Evolutionary conservation across 306 rosid species (phyloP), one percentile per base, ranked within the genome.

Genomic region (Pterocarpus macrocarpus): DNA sequence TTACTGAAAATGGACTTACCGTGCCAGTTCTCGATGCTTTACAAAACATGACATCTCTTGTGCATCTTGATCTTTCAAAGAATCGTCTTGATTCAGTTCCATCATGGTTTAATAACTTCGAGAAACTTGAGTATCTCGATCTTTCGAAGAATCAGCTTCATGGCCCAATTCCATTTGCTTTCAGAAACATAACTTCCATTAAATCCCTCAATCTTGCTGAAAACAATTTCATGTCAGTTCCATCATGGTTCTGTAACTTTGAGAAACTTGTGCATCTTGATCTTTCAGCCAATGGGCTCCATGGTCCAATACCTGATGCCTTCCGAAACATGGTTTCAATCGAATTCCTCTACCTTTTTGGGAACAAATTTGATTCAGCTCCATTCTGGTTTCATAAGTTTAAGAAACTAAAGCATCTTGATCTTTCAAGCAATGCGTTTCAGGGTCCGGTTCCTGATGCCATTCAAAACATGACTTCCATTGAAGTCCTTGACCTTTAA

Each of bases 11-110:
- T 55, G 3, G 9, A n/a, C 61, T 55, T 55, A 55, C 9, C 3
- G 28, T 5, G 61, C 7, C 32, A 2, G 9, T 4, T 55, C 28
- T 55, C 4, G 0, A 70, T 58, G 71, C 83, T 34, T 35, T 79
- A 17, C 53, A 59, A 44, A 79, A 69, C 77, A 69, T 69, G 77
- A 11, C 82, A 32, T 69, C 69, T n/a, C 76, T 78, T 57, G n/a
- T 7, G 30, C n/a, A n/a, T 69, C 76, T 77, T 52, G 65, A 65
- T 8, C 66, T 77, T 33, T 13, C 43, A 3, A 0, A 0, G 0
- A 83, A 77, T 65, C 1, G 30, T 2, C 16, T 87, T 2, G 44
- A 36, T 28, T 69, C n/a, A 13, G 2, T 82, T 52, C 81, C 87
- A 5, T 47, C 45, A 0, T 75, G 75, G 80, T 78, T 83, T 1